phyloP scores from a whole-genome alignment of 139 green algal species.

The Auxenochlorella protothecoides region DNA sequence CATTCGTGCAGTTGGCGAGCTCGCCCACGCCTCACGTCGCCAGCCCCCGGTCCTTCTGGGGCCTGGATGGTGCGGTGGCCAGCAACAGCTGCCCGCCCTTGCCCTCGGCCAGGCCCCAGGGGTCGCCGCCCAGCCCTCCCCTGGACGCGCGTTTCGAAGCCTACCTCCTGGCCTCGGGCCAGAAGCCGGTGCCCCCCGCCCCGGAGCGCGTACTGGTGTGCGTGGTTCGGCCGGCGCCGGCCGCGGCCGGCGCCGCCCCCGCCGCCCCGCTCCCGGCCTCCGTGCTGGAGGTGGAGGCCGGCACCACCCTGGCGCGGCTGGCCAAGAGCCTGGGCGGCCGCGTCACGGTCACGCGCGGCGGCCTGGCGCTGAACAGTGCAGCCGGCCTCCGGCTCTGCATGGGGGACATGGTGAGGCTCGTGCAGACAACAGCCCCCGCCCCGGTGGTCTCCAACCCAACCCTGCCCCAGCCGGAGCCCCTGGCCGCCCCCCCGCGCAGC shows the following conservation, averaged over 20 bases:
- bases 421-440: too few species aligned
- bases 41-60: neutral
- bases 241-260: too few species aligned
- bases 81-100: neutral
- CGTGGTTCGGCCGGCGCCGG: constrained; percentile 1
- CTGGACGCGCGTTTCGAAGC: constrained; percentile 11
- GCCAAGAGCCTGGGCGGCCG: too few species aligned
- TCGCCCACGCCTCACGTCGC: neutral
- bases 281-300: constrained; percentile 9
- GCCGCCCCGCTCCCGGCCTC: neutral
- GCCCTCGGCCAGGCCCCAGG: too few species aligned
- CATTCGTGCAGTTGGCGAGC: neutral
- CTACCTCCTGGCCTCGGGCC: constrained; percentile 17
- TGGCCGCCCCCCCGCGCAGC: too few species aligned
- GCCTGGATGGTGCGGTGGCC: neutral
- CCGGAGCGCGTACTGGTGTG: constrained; percentile 12
- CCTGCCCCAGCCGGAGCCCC: too few species aligned
- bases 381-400: too few species aligned
- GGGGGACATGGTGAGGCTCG: too few species aligned
- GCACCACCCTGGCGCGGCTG: constrained; percentile 6
- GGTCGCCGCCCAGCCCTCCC: neutral
- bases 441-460: too few species aligned
- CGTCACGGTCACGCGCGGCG: too few species aligned
- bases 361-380: too few species aligned
- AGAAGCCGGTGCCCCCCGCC: constrained; percentile 5